Evolutionary conservation across 75 land plant species (phyloP), one percentile per base, ranked within the genome.

Genomic region (Cunninghamia lanceolata): DNA sequence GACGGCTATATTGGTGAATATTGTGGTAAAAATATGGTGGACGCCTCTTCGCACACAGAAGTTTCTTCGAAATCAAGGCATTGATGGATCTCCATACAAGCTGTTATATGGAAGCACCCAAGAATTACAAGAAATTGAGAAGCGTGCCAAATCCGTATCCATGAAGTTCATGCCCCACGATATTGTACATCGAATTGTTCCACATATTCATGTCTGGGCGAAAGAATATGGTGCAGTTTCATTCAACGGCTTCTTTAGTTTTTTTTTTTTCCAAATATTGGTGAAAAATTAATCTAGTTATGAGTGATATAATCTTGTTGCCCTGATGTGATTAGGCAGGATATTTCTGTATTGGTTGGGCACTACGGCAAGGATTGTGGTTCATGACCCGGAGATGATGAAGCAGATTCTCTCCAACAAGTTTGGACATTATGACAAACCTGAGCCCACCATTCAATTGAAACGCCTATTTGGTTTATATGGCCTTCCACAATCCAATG

Each of bases 361-460:
- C 5, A 28, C 84, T 1, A 17, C 4, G 3, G 83, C 90, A 0
- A 86, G 83, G 46, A 46, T 89, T 16, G 66, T 39, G 8, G 43
- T 92, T 45, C 52, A 50, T 53, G 89, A 92, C n/a, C 87, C 87
- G 16, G 89, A 88, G 53, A 9, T 90, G 38, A 85, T 90, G 38
- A 91, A 78, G 35, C 93, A 91, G 56, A 47, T 91, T 34, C 35
- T 93, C 0, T 80, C 85, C 68, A 89, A 53, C 70, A 87, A 92
- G 54, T 84, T 82, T 84, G 89, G 88, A 21, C 66, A 88, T 32
- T 88, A 85, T 82, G 63, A 17, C 34, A 87, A 84, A 84, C 40
- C 83, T 15, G 36, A n/a, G 9, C 39, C 47, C 32, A 39, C 42
- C 47, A 82, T 84, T 6, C 32, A 47, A 28, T 25, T 39, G 34